A percentile compares a stretch with the other conserved stretches of the same genome.
These are phyloP conservation scores for Calycina herbarum DNA, from an alignment of 2,329 filamentous ascomycete species.

Conservation along the genomic window DNA sequence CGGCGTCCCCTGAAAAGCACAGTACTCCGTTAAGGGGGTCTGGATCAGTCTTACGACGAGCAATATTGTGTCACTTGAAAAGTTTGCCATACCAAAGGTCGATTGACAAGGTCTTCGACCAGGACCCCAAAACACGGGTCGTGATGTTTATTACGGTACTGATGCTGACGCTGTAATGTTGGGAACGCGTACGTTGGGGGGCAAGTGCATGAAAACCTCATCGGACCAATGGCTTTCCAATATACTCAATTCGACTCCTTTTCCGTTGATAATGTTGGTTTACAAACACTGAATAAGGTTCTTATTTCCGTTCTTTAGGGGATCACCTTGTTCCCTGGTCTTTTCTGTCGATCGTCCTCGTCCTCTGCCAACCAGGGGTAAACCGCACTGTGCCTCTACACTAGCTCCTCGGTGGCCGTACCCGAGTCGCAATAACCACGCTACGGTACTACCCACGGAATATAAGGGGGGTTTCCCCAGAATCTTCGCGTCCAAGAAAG, in stretches of 20 bases:
- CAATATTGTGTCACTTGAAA: not conserved
- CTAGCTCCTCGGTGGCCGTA: not conserved
- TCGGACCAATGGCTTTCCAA: not conserved
- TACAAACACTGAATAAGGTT: not conserved
- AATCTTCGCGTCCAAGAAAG: no score
- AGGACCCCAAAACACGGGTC: not conserved
- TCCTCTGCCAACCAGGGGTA: not conserved
- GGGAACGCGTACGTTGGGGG: not conserved
- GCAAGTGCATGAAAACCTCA: not conserved
- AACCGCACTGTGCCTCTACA: constrained; percentile 1
- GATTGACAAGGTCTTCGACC: not conserved
- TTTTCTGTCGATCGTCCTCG: not conserved
- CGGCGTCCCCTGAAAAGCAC: not conserved
- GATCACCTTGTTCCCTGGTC: not conserved
- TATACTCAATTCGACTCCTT: not conserved
- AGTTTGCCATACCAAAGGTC: not conserved
- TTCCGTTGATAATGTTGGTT: not conserved
- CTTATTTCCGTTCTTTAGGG: not conserved
- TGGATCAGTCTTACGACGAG: not conserved
- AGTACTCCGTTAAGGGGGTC: not conserved
- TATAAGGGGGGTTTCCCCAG: not conserved
- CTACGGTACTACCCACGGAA: not conserved
- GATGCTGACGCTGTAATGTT: not conserved
- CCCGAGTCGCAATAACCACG: not conserved
- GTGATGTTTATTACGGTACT: not conserved